Conservation (phyloP, 1,139 yeast species). For the Blastobotrys serpentis region DNA sequence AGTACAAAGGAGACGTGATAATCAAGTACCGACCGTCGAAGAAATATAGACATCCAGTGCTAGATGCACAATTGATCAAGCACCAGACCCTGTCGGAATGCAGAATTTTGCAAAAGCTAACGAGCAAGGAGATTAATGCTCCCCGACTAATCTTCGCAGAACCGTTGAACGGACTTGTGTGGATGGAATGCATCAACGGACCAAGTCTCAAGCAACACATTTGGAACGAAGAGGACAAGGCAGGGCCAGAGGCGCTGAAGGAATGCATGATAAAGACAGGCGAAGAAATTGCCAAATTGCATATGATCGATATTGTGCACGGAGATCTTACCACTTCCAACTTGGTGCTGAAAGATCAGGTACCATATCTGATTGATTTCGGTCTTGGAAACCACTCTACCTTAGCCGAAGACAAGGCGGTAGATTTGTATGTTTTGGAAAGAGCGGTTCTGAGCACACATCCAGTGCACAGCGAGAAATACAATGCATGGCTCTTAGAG, state of each 20-base stretch:
- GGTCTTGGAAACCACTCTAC: slow-evolving; percentile 81
- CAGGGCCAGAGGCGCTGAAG: slow-evolving; percentile 29
- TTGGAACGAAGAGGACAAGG: slow-evolving; percentile 37
- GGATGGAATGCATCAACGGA: slow-evolving; percentile 78
- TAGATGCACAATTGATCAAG: slow-evolving; percentile 74
- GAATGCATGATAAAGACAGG: slow-evolving; percentile 53
- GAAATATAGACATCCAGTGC: slow-evolving; percentile 79
- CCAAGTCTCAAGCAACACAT: slow-evolving; percentile 38
- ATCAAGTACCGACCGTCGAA: slow-evolving; percentile 88
- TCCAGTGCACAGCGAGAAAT: slow-evolving; percentile 63
- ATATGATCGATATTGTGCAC: slow-evolving; percentile 76
- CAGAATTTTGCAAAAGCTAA: slow-evolving; percentile 64
- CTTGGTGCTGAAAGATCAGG: slow-evolving; percentile 51
- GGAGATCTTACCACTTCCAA: slow-evolving; percentile 96
- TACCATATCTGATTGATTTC: slow-evolving; percentile 79
- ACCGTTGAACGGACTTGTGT: slow-evolving; percentile 72
- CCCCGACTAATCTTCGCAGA: slow-evolving; percentile 76
- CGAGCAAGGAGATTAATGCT: slow-evolving; percentile 52
- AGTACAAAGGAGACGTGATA: slow-evolving; percentile 42
- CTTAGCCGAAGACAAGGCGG: slow-evolving; percentile 89
- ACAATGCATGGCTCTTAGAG: slow-evolving; percentile 67
- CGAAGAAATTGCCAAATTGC: slow-evolving; percentile 65
- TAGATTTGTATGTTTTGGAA: slow-evolving; percentile 90
- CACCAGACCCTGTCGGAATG: slow-evolving; percentile 85
- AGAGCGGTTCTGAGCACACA: slow-evolving; percentile 91